These are phyloP conservation scores for Ambrosia trifida DNA, from an alignment of 129 eudicot genomes.

Conservation along the genomic window DNA sequence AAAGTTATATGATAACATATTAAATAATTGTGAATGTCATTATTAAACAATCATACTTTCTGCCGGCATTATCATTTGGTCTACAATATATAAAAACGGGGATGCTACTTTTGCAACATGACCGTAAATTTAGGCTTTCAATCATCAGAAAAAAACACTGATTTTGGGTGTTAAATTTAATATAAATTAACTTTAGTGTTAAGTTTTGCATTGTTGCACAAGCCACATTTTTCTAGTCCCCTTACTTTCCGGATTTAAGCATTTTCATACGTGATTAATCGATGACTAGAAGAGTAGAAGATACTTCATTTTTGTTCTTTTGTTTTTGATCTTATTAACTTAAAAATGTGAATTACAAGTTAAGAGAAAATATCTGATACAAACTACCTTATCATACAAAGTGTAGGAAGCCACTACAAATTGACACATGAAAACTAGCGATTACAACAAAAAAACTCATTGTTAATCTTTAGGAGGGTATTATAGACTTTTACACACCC, in stretches of 20 bases:
- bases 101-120: constrained; percentile 16
- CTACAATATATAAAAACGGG: neutral
- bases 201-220: neutral
- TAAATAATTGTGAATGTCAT: neutral
- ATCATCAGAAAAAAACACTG: constrained; percentile 26
- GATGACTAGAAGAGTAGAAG: neutral
- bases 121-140: constrained; percentile 30
- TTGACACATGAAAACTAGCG: too few species aligned
- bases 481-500: too few species aligned
- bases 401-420: too few species aligned
- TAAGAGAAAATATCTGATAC: too few species aligned
- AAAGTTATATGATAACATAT: neutral
- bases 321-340: neutral
- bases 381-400: too few species aligned
- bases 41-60: constrained; percentile 27
- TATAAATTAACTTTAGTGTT: too few species aligned
- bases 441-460: too few species aligned
- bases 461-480: too few species aligned
- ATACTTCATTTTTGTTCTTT: neutral
- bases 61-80: constrained; percentile 16
- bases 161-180: constrained; percentile 1
- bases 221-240: neutral
- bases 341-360: neutral
- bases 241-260: neutral
- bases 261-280: neutral